These are phyloP conservation scores for Magnusiomyces fungicola DNA, from an alignment of 1,139 yeast genomes.

Conservation along the genomic window DNA sequence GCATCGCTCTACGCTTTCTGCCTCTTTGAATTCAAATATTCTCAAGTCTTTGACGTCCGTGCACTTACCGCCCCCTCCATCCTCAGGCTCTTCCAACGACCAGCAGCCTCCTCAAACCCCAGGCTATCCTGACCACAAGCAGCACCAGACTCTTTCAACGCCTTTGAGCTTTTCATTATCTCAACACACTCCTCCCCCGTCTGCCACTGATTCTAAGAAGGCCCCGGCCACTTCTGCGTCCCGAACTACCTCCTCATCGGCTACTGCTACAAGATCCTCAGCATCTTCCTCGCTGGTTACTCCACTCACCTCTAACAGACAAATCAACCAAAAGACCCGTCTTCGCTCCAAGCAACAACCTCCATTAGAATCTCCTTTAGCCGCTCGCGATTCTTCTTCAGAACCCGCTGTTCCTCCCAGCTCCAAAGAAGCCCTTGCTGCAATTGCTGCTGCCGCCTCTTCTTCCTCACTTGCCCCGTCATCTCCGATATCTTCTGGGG, in stretches of 20 bases:
- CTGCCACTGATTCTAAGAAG: no score
- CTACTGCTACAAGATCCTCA: no score
- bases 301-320: background rate
- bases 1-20: no score
- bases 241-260: no score
- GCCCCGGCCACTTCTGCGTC: no score
- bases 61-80: constrained; percentile 41
- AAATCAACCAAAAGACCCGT: no score
- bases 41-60: constrained; percentile 39
- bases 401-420: no score
- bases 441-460: background rate
- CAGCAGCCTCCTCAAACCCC: constrained; percentile 5
- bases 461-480: no score
- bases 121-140: background rate
- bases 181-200: constrained; percentile 1
- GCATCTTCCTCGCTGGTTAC: background rate
- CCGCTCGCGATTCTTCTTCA: background rate
- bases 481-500: no score
- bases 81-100: constrained; percentile 20
- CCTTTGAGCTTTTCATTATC: background rate
- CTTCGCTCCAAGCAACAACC: no score
- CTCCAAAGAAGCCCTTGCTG: background rate
- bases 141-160: background rate
- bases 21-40: constrained; percentile 30
- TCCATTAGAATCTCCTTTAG: background rate